Evolutionary conservation across 306 rosid species (phyloP).

Genomic region (Lathyrus tuberosus): DNA sequence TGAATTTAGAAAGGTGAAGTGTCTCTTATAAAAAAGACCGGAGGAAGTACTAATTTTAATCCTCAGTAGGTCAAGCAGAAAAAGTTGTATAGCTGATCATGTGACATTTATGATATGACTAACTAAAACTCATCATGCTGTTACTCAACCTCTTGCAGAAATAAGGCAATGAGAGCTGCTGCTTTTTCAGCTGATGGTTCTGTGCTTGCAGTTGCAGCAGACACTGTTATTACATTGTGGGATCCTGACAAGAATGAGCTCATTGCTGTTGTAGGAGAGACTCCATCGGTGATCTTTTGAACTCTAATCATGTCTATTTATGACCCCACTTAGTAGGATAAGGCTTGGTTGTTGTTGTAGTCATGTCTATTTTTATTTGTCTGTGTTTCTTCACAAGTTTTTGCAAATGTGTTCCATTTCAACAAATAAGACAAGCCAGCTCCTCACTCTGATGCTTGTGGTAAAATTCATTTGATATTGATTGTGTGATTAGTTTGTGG

Average conservation of each 20-base stretch:
- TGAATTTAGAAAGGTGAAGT: too few species aligned
- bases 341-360: too few species aligned
- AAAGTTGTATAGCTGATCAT: constrained; percentile 20
- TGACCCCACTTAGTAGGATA: too few species aligned
- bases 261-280: constrained; percentile 82
- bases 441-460: constrained; percentile 14
- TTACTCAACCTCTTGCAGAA: constrained; percentile 53
- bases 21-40: too few species aligned
- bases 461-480: constrained; percentile 9
- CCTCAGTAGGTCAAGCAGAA: constrained; percentile 8
- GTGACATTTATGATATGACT: constrained; percentile 35
- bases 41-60: background rate
- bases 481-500: constrained; percentile 16
- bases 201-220: constrained; percentile 92
- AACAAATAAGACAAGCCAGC: constrained; percentile 24
- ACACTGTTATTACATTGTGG: constrained; percentile 86
- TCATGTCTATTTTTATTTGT: background rate
- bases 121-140: constrained; percentile 34
- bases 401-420: constrained; percentile 7
- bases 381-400: constrained; percentile 18
- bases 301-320: constrained; percentile 17
- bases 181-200: constrained; percentile 94
- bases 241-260: constrained; percentile 83
- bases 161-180: constrained; percentile 85
- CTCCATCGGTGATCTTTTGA: constrained; percentile 52